Evolutionary conservation across 352 stramenopile species (phyloP).

Genomic region (Pythium dissotocum): DNA sequence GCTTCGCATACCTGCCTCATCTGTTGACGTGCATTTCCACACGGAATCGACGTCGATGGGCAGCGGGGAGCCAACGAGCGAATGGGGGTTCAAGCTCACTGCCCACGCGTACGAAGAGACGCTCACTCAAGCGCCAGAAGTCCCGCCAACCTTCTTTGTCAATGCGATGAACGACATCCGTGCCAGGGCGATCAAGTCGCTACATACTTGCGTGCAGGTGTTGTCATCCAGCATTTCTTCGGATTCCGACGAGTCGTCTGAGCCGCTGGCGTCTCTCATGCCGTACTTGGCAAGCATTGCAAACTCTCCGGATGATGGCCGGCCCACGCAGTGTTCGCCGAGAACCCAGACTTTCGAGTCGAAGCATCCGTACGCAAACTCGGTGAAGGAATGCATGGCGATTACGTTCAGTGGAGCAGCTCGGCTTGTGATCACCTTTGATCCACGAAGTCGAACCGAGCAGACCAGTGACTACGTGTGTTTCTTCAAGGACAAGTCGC

Average conservation of each 20-base stretch:
- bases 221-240: background rate
- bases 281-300: conserved; percentile 46
- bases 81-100: conserved; percentile 85
- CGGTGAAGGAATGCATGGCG: conserved; percentile 76
- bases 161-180: conserved; percentile 61
- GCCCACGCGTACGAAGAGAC: conserved; percentile 67
- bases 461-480: conserved; percentile 77
- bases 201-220: conserved; percentile 25
- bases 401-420: conserved; percentile 74
- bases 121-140: conserved; percentile 51
- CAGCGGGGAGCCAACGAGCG: conserved; percentile 25
- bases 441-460: conserved; percentile 63
- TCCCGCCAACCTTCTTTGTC: conserved; percentile 37
- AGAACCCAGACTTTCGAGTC: conserved; percentile 79
- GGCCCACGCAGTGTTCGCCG: conserved; percentile 47
- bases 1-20: conserved; percentile 61
- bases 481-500: conserved; percentile 84
- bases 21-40: conserved; percentile 73
- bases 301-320: conserved; percentile 41
- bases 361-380: conserved; percentile 84
- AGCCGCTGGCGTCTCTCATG: background rate
- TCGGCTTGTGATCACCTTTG: conserved; percentile 70
- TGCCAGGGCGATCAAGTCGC: conserved; percentile 56
- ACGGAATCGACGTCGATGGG: conserved; percentile 47
- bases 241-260: background rate